phyloP scores from a whole-genome alignment of 2,329 filamentous ascomycete genomes.

The Botrytis byssoidea region DNA sequence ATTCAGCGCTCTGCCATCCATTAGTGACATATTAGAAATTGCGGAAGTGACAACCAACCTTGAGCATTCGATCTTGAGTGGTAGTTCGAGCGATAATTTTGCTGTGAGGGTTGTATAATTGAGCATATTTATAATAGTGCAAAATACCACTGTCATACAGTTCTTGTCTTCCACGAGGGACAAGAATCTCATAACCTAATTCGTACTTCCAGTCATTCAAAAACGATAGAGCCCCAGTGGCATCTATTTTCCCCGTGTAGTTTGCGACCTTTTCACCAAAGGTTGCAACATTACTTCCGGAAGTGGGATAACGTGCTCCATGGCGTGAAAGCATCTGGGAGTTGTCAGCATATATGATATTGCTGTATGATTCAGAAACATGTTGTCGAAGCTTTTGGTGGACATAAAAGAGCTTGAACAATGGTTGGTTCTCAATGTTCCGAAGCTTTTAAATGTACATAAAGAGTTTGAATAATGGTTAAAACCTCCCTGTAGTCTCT shows the following conservation, averaged over 20 bases:
- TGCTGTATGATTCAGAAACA: neutral
- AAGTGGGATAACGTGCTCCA: slow-evolving; percentile 70
- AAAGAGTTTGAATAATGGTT: neutral
- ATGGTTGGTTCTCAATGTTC: neutral
- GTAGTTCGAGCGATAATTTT: slow-evolving; percentile 74
- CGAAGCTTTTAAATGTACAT: neutral
- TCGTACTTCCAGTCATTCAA: slow-evolving; percentile 67
- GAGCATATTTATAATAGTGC: slow-evolving; percentile 58
- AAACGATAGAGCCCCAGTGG: slow-evolving; percentile 61
- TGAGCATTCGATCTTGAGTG: slow-evolving; percentile 74
- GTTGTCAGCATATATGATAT: slow-evolving; percentile 26
- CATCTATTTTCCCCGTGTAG: slow-evolving; percentile 52
- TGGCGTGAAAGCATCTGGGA: slow-evolving; percentile 70
- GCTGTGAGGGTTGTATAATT: slow-evolving; percentile 67
- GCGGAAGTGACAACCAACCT: slow-evolving; percentile 45
- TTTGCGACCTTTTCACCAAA: slow-evolving; percentile 59
- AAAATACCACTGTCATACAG: slow-evolving; percentile 68
- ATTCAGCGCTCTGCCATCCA: slow-evolving; percentile 53
- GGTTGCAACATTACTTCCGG: slow-evolving; percentile 51
- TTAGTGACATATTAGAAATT: neutral
- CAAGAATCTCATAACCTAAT: slow-evolving; percentile 69
- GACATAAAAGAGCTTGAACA: neutral
- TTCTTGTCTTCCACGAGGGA: slow-evolving; percentile 70
- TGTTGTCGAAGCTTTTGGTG: neutral
- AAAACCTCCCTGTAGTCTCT: neutral